These are phyloP conservation scores for Ophiostoma novo-ulmi DNA, from an alignment of 2,329 filamentous ascomycete genomes.

Conservation along the genomic window DNA sequence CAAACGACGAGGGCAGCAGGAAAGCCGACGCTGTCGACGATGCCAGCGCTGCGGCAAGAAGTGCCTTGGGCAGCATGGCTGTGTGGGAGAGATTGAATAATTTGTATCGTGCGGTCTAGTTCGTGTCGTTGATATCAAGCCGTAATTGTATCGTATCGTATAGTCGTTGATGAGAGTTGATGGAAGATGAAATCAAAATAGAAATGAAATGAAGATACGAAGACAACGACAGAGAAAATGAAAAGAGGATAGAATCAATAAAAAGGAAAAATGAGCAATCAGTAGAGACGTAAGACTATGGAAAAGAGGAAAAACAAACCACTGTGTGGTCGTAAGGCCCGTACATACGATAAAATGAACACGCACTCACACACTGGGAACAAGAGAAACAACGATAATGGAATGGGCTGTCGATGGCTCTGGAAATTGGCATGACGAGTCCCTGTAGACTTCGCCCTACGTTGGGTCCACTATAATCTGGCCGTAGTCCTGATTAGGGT, in stretches of 20 bases:
- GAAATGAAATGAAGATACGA: neutral
- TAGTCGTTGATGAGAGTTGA: neutral
- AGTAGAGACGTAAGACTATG: neutral
- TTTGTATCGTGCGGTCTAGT: neutral
- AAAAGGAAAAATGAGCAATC: neutral
- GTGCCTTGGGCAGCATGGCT: conserved; percentile 39
- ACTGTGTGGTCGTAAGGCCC: neutral
- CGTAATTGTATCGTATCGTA: neutral
- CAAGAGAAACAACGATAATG: neutral
- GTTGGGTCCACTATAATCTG: neutral
- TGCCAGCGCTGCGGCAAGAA: conserved; percentile 42
- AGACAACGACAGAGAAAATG: neutral
- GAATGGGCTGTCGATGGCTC: conserved; percentile 2
- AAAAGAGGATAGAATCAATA: neutral
- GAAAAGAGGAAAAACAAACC: neutral
- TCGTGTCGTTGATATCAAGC: neutral
- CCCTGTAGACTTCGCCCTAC: conserved; percentile 13
- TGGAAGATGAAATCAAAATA: neutral
- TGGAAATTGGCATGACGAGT: conserved; percentile 15
- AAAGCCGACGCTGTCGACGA: conserved; percentile 42
- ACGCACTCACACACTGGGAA: neutral
- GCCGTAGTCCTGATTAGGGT: neutral
- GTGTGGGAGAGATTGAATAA: neutral
- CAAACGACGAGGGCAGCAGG: conserved; percentile 49
- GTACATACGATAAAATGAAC: neutral